phyloP scores from a whole-genome alignment of 495 filamentous ascomycete genomes.

The Hyphodiscus hymeniophilus region DNA sequence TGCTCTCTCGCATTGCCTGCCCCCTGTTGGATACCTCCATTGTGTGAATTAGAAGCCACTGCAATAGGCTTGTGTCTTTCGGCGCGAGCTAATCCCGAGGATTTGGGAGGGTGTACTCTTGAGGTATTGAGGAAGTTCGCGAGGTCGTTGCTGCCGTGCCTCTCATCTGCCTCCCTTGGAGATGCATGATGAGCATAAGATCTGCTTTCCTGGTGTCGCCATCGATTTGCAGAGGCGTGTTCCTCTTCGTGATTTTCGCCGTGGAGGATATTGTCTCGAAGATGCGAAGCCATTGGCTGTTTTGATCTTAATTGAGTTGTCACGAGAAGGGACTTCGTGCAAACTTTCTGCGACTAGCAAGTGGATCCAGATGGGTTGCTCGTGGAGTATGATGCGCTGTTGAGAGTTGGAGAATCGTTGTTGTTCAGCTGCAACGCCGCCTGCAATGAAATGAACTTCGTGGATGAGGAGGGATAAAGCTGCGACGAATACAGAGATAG shows the following conservation, averaged over 20 bases:
- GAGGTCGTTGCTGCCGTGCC: slow-evolving; percentile 32
- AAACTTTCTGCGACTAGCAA: too few species aligned
- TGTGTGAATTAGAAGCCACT: slow-evolving; percentile 8
- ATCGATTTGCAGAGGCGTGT: slow-evolving; percentile 37
- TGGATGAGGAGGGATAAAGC: too few species aligned
- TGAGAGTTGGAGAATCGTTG: too few species aligned
- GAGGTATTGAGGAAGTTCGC: slow-evolving; percentile 41
- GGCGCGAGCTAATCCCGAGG: slow-evolving; percentile 16
- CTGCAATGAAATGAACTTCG: too few species aligned
- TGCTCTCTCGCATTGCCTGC: neutral
- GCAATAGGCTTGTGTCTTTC: slow-evolving; percentile 18
- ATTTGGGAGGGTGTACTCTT: slow-evolving; percentile 30
- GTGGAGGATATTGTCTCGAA: slow-evolving; percentile 21
- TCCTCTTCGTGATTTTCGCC: slow-evolving; percentile 31
- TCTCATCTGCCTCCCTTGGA: slow-evolving; percentile 26
- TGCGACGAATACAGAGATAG: too few species aligned
- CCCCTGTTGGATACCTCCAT: neutral
- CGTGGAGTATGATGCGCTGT: too few species aligned
- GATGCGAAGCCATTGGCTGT: slow-evolving; percentile 21
- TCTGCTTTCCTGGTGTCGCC: slow-evolving; percentile 45
- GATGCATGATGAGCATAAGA: slow-evolving; percentile 30
- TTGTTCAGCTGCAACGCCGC: too few species aligned
- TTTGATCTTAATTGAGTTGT: neutral
- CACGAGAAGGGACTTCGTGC: too few species aligned
- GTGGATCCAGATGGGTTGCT: too few species aligned